Percentiles rank a stretch among this genome's conserved stretches.
These are phyloP conservation scores for Melastoma malabathricum DNA, from an alignment of 345 rosid species.

Conservation along the genomic window DNA sequence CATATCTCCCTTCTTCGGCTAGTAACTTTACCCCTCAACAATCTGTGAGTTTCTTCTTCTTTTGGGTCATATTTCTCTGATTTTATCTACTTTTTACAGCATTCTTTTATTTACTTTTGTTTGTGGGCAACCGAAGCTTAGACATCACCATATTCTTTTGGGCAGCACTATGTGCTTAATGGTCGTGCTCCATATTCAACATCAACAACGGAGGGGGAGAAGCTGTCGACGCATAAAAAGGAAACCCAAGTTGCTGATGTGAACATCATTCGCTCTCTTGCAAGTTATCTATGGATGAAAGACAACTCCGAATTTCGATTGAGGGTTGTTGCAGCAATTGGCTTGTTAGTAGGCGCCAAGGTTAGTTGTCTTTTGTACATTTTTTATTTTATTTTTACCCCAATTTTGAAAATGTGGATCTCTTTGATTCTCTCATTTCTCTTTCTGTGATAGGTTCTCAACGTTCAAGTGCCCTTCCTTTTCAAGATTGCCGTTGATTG, in stretches of 20 bases:
- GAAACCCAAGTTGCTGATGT: constrained; percentile 29
- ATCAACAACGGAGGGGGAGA: neutral
- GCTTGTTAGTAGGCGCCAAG: constrained; percentile 82
- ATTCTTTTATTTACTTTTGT: too few relatives aligned
- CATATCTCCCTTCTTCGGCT: too few relatives aligned
- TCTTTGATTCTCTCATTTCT: neutral
- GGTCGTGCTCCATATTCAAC: constrained; percentile 9
- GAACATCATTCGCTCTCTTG: constrained; percentile 72
- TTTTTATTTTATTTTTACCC: neutral
- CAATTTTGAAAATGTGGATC: neutral
- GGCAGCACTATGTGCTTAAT: neutral
- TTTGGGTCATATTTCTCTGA: too few relatives aligned
- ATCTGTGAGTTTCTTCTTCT: too few relatives aligned
- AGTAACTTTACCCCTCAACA: too few relatives aligned
- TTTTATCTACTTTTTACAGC: too few relatives aligned
- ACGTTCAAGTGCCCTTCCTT: constrained; percentile 92
- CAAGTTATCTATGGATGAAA: constrained; percentile 76
- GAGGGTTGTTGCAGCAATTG: constrained; percentile 71
- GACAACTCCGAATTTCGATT: constrained; percentile 72
- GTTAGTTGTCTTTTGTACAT: constrained; percentile 8
- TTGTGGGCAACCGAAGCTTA: too few relatives aligned
- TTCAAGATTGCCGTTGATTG: constrained; percentile 93
- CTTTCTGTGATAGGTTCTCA: constrained; percentile 14
- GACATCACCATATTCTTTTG: too few relatives aligned
- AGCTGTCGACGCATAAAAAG: constrained; percentile 1